These are phyloP conservation scores for Leucocoprinus leucothites DNA, from an alignment of 768 basidiomycete genomes.

Conservation along the genomic window DNA sequence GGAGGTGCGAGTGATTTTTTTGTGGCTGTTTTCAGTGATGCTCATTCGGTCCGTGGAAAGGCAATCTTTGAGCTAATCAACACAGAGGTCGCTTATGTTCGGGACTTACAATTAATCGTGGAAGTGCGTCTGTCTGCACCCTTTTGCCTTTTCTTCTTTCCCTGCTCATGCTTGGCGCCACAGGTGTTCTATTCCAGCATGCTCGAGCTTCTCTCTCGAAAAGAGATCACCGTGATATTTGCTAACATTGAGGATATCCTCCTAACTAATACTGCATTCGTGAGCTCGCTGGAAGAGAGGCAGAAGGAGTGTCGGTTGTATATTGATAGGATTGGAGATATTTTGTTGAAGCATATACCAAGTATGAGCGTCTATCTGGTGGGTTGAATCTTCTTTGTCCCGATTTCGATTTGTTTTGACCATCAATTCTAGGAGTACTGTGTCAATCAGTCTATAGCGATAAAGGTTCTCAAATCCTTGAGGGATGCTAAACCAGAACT, in stretches of 20 bases:
- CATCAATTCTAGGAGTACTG: slow-evolving; percentile 67
- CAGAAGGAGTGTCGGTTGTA: slow-evolving; percentile 93
- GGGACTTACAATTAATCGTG: slow-evolving; percentile 88
- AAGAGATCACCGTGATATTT: slow-evolving; percentile 81
- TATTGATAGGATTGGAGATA: slow-evolving; percentile 84
- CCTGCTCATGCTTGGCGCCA: background rate
- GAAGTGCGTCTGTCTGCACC: slow-evolving; percentile 48
- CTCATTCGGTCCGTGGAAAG: slow-evolving; percentile 27
- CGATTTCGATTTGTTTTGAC: background rate
- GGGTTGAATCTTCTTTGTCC: slow-evolving; percentile 15
- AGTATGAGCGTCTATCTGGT: slow-evolving; percentile 84
- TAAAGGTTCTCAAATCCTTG: slow-evolving; percentile 71
- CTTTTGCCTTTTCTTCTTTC: background rate
- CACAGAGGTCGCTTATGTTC: slow-evolving; percentile 87
- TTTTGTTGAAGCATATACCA: slow-evolving; percentile 69
- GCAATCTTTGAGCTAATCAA: slow-evolving; percentile 94
- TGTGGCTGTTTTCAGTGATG: background rate
- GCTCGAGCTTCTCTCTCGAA: slow-evolving; percentile 65
- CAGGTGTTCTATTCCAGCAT: slow-evolving; percentile 87
- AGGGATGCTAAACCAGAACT: slow-evolving; percentile 67
- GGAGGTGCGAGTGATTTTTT: slow-evolving; percentile 49
- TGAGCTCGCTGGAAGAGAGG: slow-evolving; percentile 86
- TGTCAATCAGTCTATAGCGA: slow-evolving; percentile 79
- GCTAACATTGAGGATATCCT: slow-evolving; percentile 93
- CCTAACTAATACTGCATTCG: slow-evolving; percentile 84